Evolutionary conservation across 495 filamentous ascomycete genomes (phyloP).

Genomic region (Haplographium delicatum): DNA sequence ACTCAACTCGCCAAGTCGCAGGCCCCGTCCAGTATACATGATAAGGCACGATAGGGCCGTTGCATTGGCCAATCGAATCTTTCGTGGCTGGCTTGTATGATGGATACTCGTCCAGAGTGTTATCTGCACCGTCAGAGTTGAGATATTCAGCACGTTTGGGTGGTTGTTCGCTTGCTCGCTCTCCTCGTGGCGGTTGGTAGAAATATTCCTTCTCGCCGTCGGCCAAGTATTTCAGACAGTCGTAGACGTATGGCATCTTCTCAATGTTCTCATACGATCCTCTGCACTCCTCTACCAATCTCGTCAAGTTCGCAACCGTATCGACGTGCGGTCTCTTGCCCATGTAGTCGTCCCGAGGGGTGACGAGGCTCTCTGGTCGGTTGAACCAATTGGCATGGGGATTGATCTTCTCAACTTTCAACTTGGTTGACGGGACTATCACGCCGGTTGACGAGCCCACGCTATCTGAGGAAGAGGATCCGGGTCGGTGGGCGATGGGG

Average conservation of each 20-base stretch:
- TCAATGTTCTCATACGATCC: slow-evolving; percentile 43
- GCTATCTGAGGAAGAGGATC: slow-evolving; percentile 18
- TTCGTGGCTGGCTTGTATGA: slow-evolving; percentile 27
- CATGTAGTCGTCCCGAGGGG: slow-evolving; percentile 43
- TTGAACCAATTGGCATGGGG: slow-evolving; percentile 42
- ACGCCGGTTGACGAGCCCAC: slow-evolving; percentile 4
- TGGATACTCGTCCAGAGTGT: slow-evolving; percentile 31
- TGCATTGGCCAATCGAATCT: slow-evolving; percentile 39
- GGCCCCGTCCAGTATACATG: slow-evolving; percentile 56
- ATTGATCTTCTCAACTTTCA: slow-evolving; percentile 31
- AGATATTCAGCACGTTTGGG: slow-evolving; percentile 36
- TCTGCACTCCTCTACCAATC: slow-evolving; percentile 44
- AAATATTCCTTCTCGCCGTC: slow-evolving; percentile 42
- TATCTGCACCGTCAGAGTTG: slow-evolving; percentile 35
- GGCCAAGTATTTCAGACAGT: slow-evolving; percentile 46
- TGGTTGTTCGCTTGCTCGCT: slow-evolving; percentile 36
- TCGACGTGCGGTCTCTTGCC: slow-evolving; percentile 45
- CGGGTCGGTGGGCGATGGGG: slow-evolving; percentile 26
- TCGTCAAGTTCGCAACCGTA: slow-evolving; percentile 44
- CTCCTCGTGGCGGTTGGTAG: slow-evolving; percentile 31
- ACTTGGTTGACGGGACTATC: slow-evolving; percentile 12
- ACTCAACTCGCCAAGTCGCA: slow-evolving; percentile 51
- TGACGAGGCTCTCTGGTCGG: slow-evolving; percentile 41
- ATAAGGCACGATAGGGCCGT: slow-evolving; percentile 50
- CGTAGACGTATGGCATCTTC: slow-evolving; percentile 49